Evolutionary conservation across 2,329 filamentous ascomycete species (phyloP), one percentile per base, ranked within the genome.

Genomic region (Beauveria bassiana): DNA sequence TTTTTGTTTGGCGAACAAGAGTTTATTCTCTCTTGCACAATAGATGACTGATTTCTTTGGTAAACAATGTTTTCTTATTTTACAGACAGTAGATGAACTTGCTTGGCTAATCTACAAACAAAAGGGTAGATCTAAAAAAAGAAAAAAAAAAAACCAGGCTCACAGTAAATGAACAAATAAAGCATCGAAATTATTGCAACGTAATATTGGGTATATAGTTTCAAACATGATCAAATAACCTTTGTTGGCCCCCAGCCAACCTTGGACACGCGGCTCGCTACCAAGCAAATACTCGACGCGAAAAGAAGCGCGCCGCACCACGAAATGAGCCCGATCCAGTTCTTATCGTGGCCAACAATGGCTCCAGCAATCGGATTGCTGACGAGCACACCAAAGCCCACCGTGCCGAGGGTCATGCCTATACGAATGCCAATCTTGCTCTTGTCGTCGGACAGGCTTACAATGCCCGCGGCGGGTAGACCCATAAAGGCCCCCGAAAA

Each of bases 331-430:
- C 58, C 58, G 2, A 45, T 26, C 58, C 58, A 60, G 28, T 54
- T 38, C 2, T 54, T 46, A 16, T 50, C 14, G 5, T 53, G 18
- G 9, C 40, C 40, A 1, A 54, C 24, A 18, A 69, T 67, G 24
- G 64, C 64, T 3, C 82, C 70, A 77, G 66, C 77, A 77, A 62
- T 81, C 74, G 47, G 75, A 71, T 45, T 83, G 18, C 70, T 66
- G 26, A 82, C 64, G 75, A 84, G 66, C 77, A 82, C 49, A 77
- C 81, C 6, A 76, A 84, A 70, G 74, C 67, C 65, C 34, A 62
- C 61, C 14, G 64, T 60, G 43, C 66, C 65, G 34, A 68, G 66
- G 20, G 62, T 68, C 73, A 76, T 76, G 7, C 75, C 75, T 38
- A 76, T 70, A 42, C 75, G 62, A 3, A 71, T 73, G 24, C 75